Base-by-base conservation (phyloP, 2,329 filamentous ascomycete species). In the Cladophialophora bantiana region DNA sequence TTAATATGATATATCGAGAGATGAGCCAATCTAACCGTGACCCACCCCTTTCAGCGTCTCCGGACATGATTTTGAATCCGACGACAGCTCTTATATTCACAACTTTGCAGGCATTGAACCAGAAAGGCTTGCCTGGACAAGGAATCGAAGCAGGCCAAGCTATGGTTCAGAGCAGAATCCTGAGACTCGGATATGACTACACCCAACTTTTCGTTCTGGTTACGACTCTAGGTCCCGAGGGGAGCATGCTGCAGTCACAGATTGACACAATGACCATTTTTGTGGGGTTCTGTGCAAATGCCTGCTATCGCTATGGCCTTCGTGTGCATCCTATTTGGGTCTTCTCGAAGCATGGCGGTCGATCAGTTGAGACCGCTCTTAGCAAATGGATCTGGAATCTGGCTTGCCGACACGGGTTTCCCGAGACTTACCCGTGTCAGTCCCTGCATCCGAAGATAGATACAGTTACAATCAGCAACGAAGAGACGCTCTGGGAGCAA, bases 41-140 rank as follows among this genome's bases (percentile, higher is more conserved):
- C n/a, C 54, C 48, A 35, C 42, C 48, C 0, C 78, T 81, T 5
- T 90, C 93, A 75, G 89, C 26, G 15, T 45, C 53, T 45, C 68
- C 91, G 2, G 93, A 97, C 72, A 77, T 97, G 2, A 85, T 90
- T 0, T 73, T 94, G 4, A 91, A 91, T 0, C 88, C 91, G 0
- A 83, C 81, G 0, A 87, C 85, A 0, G 93, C 91, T 0, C 79
- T 96, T 2, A 77, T 96, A 0, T 74, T 91, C 20, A 91, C 91
- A 0, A 91, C 86, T 0, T 79, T 94, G 4, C 86, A 94, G 68
- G 88, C 89, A 70, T 83, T 90, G 32, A 90, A 89, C 52, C 94
- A 97, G 73, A 86, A 84, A 56, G 82, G 89, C 2, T 81, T 93
- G 0, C 91, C 92, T 0, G 88, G 89, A 0, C 84, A 87, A 60